Percentiles rank a stretch among this genome's conserved stretches.
phyloP scores from a whole-genome alignment of 75 land plant species.

The Gnetum montanum region DNA sequence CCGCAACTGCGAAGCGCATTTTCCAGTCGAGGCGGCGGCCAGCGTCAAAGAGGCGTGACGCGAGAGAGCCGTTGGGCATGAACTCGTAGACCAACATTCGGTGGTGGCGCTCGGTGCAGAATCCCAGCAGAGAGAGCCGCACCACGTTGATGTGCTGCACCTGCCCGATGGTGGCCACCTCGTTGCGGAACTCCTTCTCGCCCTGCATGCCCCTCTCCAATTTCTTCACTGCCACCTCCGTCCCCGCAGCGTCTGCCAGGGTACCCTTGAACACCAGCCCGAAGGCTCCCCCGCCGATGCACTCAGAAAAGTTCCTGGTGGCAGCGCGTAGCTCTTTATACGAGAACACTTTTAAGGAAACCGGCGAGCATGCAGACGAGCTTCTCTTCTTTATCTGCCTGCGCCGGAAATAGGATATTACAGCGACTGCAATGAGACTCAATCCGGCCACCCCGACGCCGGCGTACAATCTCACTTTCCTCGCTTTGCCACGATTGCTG shows the following conservation, averaged over 20 bases:
- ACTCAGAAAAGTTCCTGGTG: slow-evolving; percentile 7
- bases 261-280: slow-evolving; percentile 10
- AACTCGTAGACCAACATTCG: slow-evolving; percentile 17
- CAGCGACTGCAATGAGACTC: not conserved
- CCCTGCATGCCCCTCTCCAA: slow-evolving; percentile 4
- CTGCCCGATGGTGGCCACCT: slow-evolving; percentile 27
- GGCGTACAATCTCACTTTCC: too few relatives aligned
- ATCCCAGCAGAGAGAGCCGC: slow-evolving; percentile 16
- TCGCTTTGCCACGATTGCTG: too few relatives aligned
- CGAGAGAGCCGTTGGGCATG: slow-evolving; percentile 16
- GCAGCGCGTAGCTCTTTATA: slow-evolving; percentile 9
- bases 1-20: not conserved
- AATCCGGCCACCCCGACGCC: not conserved
- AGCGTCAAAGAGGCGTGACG: slow-evolving; percentile 1
- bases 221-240: slow-evolving; percentile 17
- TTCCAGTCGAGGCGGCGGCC: not conserved
- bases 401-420: not conserved
- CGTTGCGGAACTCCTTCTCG: slow-evolving; percentile 21
- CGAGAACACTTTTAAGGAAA: slow-evolving; percentile 7
- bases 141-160: slow-evolving; percentile 29
- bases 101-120: slow-evolving; percentile 8
- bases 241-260: slow-evolving; percentile 8
- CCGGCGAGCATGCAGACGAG: not conserved
- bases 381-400: too few relatives aligned
- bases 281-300: slow-evolving; percentile 20